Conservation (phyloP, 257 asterid species). For the Mentha longifolia region DNA sequence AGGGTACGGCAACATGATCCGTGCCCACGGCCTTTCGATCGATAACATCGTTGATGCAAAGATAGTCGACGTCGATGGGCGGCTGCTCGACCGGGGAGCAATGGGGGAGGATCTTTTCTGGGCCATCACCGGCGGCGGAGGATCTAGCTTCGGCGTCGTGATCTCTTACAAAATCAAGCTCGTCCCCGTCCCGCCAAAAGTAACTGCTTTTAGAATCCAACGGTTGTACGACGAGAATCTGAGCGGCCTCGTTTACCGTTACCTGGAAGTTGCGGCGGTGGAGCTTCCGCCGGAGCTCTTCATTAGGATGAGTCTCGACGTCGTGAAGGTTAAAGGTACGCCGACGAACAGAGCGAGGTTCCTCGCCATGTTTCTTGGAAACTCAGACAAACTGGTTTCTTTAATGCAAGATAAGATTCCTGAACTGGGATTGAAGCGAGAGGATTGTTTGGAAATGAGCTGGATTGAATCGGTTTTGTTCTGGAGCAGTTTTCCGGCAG, state of each 20-base stretch:
- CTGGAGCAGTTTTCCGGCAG: constrained; percentile 41
- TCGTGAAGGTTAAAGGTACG: constrained; percentile 29
- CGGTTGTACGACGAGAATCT: constrained; percentile 34
- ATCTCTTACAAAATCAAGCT: constrained; percentile 4
- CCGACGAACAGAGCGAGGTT: constrained; percentile 35
- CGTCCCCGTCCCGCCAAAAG: constrained; percentile 26
- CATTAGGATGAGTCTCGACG: constrained; percentile 37
- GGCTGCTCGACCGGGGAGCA: constrained; percentile 22
- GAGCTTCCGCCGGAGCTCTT: constrained; percentile 39
- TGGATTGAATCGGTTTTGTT: constrained; percentile 56
- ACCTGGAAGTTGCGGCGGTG: constrained; percentile 31
- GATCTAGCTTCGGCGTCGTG: not conserved
- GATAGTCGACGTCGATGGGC: constrained; percentile 41
- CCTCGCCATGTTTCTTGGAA: constrained; percentile 51
- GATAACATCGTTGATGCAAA: constrained; percentile 50
- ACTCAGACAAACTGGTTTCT: constrained; percentile 34
- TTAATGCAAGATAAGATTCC: constrained; percentile 42
- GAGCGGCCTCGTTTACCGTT: constrained; percentile 36
- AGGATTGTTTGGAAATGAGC: constrained; percentile 49
- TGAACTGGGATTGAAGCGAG: constrained; percentile 38
- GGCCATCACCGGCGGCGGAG: constrained; percentile 8
- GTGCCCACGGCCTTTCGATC: constrained; percentile 47
- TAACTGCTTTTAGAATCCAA: constrained; percentile 40
- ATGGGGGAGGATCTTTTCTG: constrained; percentile 14
- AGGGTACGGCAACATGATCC: constrained; percentile 55